phyloP scores from a whole-genome alignment of 371 early-diverging fungal genomes.

The Mortierella sp. region DNA sequence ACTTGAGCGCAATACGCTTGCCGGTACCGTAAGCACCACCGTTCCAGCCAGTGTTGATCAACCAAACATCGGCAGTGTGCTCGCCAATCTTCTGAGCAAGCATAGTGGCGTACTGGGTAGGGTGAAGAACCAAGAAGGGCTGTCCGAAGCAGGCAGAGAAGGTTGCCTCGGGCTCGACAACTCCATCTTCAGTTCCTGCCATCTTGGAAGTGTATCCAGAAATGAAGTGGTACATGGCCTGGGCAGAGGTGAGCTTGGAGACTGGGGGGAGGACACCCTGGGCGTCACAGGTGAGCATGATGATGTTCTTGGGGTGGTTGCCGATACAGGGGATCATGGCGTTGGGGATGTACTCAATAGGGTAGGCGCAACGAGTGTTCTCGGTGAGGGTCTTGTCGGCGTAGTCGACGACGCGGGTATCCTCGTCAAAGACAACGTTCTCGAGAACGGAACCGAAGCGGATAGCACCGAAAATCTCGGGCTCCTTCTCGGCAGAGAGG shows the following conservation, averaged over 20 bases:
- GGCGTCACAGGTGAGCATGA: constrained; percentile 97
- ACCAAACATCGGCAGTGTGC: constrained; percentile 94
- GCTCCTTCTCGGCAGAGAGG: constrained; percentile 95
- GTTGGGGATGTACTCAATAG: constrained; percentile 96
- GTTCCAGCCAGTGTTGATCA: constrained; percentile 99
- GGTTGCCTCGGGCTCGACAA: constrained; percentile 93
- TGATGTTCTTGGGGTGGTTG: constrained; percentile 95
- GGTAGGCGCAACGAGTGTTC: constrained; percentile 97
- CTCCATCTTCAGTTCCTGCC: constrained; percentile 97
- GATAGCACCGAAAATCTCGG: constrained; percentile 97
- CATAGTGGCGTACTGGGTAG: constrained; percentile 96
- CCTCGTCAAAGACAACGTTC: constrained; percentile 91
- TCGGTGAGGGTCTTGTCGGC: constrained; percentile 88
- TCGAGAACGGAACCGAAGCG: constrained; percentile 95
- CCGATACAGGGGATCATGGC: constrained; percentile 96
- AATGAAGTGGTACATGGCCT: constrained; percentile 98
- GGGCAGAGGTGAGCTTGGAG: constrained; percentile 89
- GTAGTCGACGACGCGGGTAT: constrained; percentile 91
- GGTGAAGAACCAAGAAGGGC: constrained; percentile 97
- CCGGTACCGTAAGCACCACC: constrained; percentile 94
- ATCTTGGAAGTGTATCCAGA: constrained; percentile 93
- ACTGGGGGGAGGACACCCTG: constrained; percentile 98
- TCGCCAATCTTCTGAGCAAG: constrained; percentile 93
- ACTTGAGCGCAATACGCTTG: constrained; percentile 95
- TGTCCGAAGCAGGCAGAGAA: constrained; percentile 97